Evolutionary conservation across 2,329 filamentous ascomycete genomes (phyloP).

Genomic region (Aspergillus tanneri): DNA sequence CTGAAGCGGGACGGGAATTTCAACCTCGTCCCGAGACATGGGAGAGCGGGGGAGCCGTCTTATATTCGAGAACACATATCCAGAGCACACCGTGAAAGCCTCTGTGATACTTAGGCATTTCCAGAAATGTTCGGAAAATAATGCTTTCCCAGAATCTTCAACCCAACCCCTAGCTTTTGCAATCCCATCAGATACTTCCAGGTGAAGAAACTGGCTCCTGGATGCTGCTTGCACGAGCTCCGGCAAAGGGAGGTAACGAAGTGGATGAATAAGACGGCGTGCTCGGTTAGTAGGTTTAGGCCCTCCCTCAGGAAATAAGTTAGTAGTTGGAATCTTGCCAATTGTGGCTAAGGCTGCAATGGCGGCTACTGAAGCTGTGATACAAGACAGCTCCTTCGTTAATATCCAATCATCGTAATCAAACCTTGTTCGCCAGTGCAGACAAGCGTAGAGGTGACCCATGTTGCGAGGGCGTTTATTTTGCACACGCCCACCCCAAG

Average conservation of each 20-base stretch:
- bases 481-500: slow-evolving; percentile 1
- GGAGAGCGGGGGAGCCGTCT: background rate
- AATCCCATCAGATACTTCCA: background rate
- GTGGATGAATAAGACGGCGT: background rate
- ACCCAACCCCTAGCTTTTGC: background rate
- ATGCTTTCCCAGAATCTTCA: background rate
- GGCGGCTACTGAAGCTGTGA: slow-evolving; percentile 5
- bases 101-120: background rate
- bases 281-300: background rate
- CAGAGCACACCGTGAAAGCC: slow-evolving; percentile 1
- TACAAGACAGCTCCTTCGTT: slow-evolving; percentile 6
- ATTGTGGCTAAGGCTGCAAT: slow-evolving; percentile 3
- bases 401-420: slow-evolving; percentile 4
- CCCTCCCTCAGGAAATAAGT: background rate
- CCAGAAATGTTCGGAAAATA: slow-evolving; percentile 1
- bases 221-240: slow-evolving; percentile 4
- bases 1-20: background rate
- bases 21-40: background rate
- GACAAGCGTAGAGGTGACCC: slow-evolving; percentile 2
- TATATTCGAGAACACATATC: background rate
- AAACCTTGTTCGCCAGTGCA: slow-evolving; percentile 7
- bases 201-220: slow-evolving; percentile 3
- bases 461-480: background rate
- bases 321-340: background rate
- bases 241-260: slow-evolving; percentile 3